Evolutionary conservation across 257 asterid genomes (phyloP).

Genomic region (Solanum virginianum): DNA sequence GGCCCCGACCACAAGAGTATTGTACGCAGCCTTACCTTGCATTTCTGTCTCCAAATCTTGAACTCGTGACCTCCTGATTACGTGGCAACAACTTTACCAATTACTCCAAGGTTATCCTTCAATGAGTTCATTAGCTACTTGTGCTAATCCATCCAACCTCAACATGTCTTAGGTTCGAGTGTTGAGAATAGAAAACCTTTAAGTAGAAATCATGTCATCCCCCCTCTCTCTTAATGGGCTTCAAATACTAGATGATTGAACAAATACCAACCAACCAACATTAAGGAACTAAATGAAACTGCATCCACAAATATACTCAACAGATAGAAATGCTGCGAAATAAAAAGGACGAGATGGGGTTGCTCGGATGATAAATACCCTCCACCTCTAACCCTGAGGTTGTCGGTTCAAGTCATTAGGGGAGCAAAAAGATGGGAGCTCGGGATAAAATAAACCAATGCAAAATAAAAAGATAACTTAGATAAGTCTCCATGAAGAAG

Average conservation of each 20-base stretch:
- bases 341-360: not conserved
- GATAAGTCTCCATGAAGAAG: not conserved
- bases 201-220: not conserved
- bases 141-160: not conserved
- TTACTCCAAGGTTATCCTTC: no score
- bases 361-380: not conserved
- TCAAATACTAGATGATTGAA: not conserved
- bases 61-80: no score
- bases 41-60: no score
- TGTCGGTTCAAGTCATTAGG: not conserved
- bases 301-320: not conserved
- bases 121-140: not conserved
- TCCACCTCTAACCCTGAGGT: not conserved
- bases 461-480: not conserved
- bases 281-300: not conserved
- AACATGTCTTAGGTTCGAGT: not conserved
- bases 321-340: not conserved
- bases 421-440: not conserved
- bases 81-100: no score
- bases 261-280: no score
- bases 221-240: rapidly evolving
- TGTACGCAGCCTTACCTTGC: no score
- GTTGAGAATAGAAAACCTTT: not conserved
- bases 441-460: not conserved
- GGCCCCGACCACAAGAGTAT: no score